Evolutionary conservation across 805 yeast species (phyloP), one percentile per base, ranked within the genome.

Genomic region (Metschnikowia corniflorae): DNA sequence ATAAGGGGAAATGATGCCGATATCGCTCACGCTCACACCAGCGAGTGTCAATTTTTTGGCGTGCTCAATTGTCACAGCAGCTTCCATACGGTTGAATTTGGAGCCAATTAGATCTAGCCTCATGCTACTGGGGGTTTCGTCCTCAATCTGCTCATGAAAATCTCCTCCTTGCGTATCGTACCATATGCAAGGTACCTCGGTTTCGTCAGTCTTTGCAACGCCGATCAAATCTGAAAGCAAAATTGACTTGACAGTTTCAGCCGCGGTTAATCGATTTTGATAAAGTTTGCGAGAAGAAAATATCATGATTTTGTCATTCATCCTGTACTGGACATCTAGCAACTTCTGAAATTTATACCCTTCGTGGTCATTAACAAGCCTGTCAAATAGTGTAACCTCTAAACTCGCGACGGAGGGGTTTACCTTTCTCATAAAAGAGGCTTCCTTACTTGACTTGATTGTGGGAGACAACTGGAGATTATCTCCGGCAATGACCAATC

Each of bases 121-220:
- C 12, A n/a, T 29, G 8, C 8, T 8, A 17, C 36, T 25, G 35
- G 15, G 25, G 6, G 43, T 55, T n/a, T 56, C 66, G 5, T 58
- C 64, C 12, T 35, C 49, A 13, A 70, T 68, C 39, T 66, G 64
- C 53, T 89, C 97, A 0, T 76, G 78, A 51, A 70, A 88, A 24
- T 81, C 84, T 6, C 87, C 95, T 13, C 96, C 96, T 61, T 87
- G 93, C 0, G 97, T 93, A 51, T 93, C 97, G 46, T 82, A 80
- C 96, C 96, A 89, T 2, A 87, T 64, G 32, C 70, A 64, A 2
- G 81, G 76, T 1, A 66, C 64, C 1, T 55, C 57, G 0, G 91
- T 77, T 7, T 75, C 80, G 17, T 81, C 88, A 30, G 67, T 71
- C 3, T 56, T 57, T 5, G 61, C 60, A 0, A 74, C 71, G 2